These are phyloP conservation scores for Penicillium atrosanguineum DNA, from an alignment of 495 filamentous ascomycete species.

Conservation along the genomic window DNA sequence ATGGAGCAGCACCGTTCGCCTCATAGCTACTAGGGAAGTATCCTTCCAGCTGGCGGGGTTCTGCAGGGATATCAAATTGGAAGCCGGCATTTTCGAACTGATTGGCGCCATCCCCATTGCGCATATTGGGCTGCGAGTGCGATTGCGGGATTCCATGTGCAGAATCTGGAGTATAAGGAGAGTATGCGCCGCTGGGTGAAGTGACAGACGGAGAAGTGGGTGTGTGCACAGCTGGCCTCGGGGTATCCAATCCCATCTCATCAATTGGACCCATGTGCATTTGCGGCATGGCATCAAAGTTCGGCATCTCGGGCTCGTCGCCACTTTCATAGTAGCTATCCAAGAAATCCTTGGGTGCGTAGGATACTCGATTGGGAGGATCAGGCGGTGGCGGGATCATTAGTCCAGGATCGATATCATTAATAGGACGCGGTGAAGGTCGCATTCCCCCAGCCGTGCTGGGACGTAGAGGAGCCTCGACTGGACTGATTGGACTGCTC, in stretches of 20 bases:
- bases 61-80: slow-evolving; percentile 68
- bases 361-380: slow-evolving; percentile 23
- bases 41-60: slow-evolving; percentile 48
- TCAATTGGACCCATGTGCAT: slow-evolving; percentile 42
- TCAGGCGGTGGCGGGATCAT: slow-evolving; percentile 16
- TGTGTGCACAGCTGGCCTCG: slow-evolving; percentile 24
- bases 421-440: slow-evolving; percentile 12
- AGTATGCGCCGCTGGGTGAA: slow-evolving; percentile 26
- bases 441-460: slow-evolving; percentile 28
- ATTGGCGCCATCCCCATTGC: slow-evolving; percentile 47
- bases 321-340: slow-evolving; percentile 41
- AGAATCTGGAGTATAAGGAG: slow-evolving; percentile 36
- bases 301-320: slow-evolving; percentile 61
- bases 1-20: slow-evolving; percentile 13
- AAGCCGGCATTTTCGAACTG: slow-evolving; percentile 50
- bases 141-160: slow-evolving; percentile 45
- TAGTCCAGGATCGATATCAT: slow-evolving; percentile 17
- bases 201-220: slow-evolving; percentile 17
- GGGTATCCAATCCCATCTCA: slow-evolving; percentile 44
- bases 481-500: slow-evolving; percentile 10
- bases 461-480: slow-evolving; percentile 23
- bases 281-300: slow-evolving; percentile 66
- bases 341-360: slow-evolving; percentile 34
- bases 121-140: slow-evolving; percentile 67
- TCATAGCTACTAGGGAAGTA: slow-evolving; percentile 11